Base-by-base conservation (phyloP, 1,139 yeast species). In the Petasospora fabianii region DNA sequence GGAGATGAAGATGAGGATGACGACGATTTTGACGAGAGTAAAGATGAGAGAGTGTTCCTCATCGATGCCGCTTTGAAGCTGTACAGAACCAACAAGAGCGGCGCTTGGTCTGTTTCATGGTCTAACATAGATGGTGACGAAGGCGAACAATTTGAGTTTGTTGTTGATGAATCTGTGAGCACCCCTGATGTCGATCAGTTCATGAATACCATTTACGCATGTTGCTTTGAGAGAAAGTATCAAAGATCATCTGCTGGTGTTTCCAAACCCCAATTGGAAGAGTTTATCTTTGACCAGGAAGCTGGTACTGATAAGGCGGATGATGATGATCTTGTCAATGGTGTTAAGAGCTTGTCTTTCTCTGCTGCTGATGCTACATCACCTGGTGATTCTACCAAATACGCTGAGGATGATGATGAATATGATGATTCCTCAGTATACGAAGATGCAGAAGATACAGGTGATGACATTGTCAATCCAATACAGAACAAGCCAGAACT, bases 101-200 rank as follows among this genome's bases (percentile, higher is more conserved):
- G 71, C 7, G 61, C 68, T 6, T 59, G 69, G 31, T 78, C 82
- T 2, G 73, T 92, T 32, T 70, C 80, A 1, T 92, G 98, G 98
- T 68, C 67, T 19, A 96, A 92, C 51, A 58, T 80, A 37, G 82
- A 82, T 36, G 96, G 96, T 22, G 96, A 87, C 51, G 68, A 71
- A n/a, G 97, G 90, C 13, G 97, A 90, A 56, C 66, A 71, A 45
- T 88, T 84, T 61, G 95, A 87, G 60, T 90, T 87, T 62, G 71
- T 84, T 16, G 75, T 88, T 40, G 87, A 80, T 46, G 74, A 73
- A 34, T 71, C 72, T n/a, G 75, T 82, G 8, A 69, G 80, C 22
- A 54, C 65, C 3, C 66, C 65, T 27, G 80, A 80, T 19, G 71
- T 86, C 36, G 82, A 81, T 22, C 68, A 70, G 33, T 92, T 92